A percentile compares a stretch with the other conserved stretches of the same genome.
These are phyloP conservation scores for Trichoderma aggressivum DNA, from an alignment of 2,329 filamentous ascomycete species.

Conservation along the genomic window DNA sequence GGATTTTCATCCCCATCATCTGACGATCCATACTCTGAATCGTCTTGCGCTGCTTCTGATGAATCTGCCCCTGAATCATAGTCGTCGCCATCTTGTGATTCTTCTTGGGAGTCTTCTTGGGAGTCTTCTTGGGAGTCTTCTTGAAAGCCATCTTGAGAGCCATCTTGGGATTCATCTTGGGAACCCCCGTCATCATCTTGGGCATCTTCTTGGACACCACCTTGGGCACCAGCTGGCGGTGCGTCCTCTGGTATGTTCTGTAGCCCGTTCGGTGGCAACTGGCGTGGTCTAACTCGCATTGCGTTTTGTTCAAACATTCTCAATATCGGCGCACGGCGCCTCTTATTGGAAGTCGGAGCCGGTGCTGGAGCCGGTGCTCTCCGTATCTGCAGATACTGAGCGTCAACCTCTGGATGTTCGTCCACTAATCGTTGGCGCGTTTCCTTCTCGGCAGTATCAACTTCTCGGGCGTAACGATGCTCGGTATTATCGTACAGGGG, in stretches of 20 bases:
- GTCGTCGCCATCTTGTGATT: not conserved
- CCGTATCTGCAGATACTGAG: slow-evolving; percentile 50
- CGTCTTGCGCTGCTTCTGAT: not conserved
- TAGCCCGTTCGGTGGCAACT: not conserved
- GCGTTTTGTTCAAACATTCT: not conserved
- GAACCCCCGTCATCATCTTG: not conserved
- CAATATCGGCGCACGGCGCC: not conserved
- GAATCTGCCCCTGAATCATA: not conserved
- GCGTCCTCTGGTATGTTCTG: not conserved
- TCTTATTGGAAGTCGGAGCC: not conserved
- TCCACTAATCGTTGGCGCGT: slow-evolving; percentile 53
- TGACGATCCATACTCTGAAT: not conserved
- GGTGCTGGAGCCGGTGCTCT: not conserved
- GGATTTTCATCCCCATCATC: not conserved
- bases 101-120: not conserved
- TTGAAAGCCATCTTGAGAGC: not conserved
- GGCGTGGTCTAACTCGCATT: not conserved
- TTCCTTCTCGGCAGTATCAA: slow-evolving; percentile 57
- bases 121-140: not conserved
- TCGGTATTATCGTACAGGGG: slow-evolving; percentile 64
- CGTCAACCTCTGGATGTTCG: slow-evolving; percentile 59
- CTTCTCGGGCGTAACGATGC: slow-evolving; percentile 60
- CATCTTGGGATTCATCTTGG: not conserved
- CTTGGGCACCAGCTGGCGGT: not conserved
- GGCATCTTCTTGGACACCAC: not conserved